Evolutionary conservation across 108 stramenopile species (phyloP), one percentile per base, ranked within the genome.

Genomic region (Fragilaria crotonensis): DNA sequence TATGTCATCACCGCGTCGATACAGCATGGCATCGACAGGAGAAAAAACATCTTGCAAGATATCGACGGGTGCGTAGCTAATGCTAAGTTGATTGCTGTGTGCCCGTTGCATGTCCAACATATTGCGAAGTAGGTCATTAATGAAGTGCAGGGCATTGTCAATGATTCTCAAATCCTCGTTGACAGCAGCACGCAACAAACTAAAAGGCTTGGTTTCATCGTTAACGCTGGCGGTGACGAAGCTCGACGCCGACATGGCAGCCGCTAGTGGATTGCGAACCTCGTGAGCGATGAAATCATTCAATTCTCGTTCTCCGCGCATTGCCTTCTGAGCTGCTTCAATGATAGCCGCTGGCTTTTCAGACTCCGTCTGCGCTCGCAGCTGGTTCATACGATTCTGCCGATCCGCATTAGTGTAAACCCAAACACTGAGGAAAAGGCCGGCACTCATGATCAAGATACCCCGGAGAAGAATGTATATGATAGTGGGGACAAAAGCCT

Each of bases 201-300:
- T 25, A 28, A 17, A n/a, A 19, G 25, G 28, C 2, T 23, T 33
- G 23, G 21, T 46, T 5, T 3, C 3, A 25, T 52, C 2, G 2
- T 23, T 23, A 21, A 52, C 18, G 26, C 25, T 26, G 11, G 22
- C 21, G 3, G 3, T 23, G 18, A 81, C 62, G 54, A 77, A 77
- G 33, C 46, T 67, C n/a, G 44, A 54, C 5, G 80, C 80, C 3
- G 76, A 58, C 68, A 75, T 75, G 45, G 76, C 76, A 30, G 80
- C 80, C 4, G 76, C 47, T 5, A 81, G 25, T 7, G 80, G 76
- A 55, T 81, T 81, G 30, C 80, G 69, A 5, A 80, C 68, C 59
- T 79, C 64, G 41, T 54, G 55, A 1, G 74, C 73, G 46, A 80
- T 66, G 48, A 72, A 80, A 47, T 76, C 79, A 48, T 76, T 80